phyloP scores from a whole-genome alignment of 2,329 filamentous ascomycete genomes.

The Xylaria multiplex region DNA sequence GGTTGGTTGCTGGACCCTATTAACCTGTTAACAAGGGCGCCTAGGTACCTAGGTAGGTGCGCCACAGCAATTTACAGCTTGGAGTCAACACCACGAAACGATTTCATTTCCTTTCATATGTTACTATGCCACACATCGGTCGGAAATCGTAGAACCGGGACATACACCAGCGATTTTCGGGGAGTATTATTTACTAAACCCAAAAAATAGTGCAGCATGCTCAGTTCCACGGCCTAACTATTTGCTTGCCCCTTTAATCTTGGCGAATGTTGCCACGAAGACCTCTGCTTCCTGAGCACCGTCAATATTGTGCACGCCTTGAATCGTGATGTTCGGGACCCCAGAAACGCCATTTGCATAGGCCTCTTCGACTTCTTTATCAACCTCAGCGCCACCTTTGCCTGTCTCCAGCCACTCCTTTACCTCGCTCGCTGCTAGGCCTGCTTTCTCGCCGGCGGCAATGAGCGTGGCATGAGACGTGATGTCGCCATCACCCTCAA shows the following conservation, averaged over 20 bases:
- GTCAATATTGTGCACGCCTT: conserved; percentile 54
- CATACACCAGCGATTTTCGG: too few species aligned
- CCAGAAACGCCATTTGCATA: conserved; percentile 63
- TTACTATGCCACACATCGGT: too few species aligned
- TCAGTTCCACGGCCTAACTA: neutral
- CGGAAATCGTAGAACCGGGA: too few species aligned
- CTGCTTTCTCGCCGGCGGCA: conserved; percentile 60
- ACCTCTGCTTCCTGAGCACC: conserved; percentile 33
- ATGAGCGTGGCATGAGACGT: conserved; percentile 60
- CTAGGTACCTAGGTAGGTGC: too few species aligned
- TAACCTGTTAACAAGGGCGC: too few species aligned
- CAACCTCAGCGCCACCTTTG: conserved; percentile 58
- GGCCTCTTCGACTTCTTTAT: conserved; percentile 59
- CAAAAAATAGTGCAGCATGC: too few species aligned
- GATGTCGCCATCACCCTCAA: conserved; percentile 68
- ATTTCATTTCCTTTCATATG: too few species aligned
- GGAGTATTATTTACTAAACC: too few species aligned
- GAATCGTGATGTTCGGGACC: conserved; percentile 75
- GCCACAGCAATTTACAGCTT: too few species aligned
- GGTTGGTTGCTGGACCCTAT: too few species aligned
- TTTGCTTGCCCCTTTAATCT: conserved; percentile 47
- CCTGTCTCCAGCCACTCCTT: conserved; percentile 48
- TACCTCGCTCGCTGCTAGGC: conserved; percentile 60
- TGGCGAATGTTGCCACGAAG: conserved; percentile 17
- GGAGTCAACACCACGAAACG: too few species aligned